Evolutionary conservation across 768 basidiomycete species (phyloP).

Genomic region (Auriscalpium orientale): DNA sequence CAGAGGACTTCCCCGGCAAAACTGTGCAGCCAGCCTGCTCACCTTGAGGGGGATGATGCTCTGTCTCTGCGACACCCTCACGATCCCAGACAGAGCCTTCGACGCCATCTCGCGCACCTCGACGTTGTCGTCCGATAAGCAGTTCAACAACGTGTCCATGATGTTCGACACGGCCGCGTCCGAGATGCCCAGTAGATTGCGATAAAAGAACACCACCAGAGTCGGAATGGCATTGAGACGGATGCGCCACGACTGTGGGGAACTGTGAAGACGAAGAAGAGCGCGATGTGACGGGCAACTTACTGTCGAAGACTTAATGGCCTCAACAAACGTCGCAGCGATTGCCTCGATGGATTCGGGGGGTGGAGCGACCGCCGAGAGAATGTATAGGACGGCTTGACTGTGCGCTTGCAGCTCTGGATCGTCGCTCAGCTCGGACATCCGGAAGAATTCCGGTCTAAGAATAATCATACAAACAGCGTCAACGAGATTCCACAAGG

Average conservation of each 20-base stretch:
- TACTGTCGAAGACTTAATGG: slow-evolving; percentile 75
- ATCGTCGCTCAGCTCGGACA: slow-evolving; percentile 86
- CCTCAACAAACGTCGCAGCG: slow-evolving; percentile 52
- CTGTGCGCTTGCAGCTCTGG: slow-evolving; percentile 77
- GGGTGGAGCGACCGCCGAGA: slow-evolving; percentile 77
- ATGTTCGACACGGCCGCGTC: slow-evolving; percentile 58
- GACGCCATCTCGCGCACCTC: slow-evolving; percentile 92
- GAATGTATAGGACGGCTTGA: slow-evolving; percentile 70
- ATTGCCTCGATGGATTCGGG: slow-evolving; percentile 55
- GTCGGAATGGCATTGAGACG: slow-evolving; percentile 83
- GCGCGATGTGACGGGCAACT: slow-evolving; percentile 4
- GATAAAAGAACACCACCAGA: slow-evolving; percentile 84
- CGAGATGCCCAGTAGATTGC: slow-evolving; percentile 75
- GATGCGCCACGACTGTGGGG: slow-evolving; percentile 77
- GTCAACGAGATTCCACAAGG: slow-evolving; percentile 1
- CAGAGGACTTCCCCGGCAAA: too few relatives aligned
- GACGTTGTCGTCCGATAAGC: slow-evolving; percentile 83
- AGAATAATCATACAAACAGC: slow-evolving; percentile 7
- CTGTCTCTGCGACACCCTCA: slow-evolving; percentile 85
- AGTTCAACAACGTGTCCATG: slow-evolving; percentile 78
- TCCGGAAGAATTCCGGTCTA: slow-evolving; percentile 82
- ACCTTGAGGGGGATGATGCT: slow-evolving; percentile 83
- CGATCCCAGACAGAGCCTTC: slow-evolving; percentile 75
- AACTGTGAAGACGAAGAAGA: slow-evolving; percentile 3
- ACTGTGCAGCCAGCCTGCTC: slow-evolving; percentile 11